These are phyloP conservation scores for Metrosideros polymorpha DNA, from an alignment of 441 rosid species.

Conservation along the genomic window DNA sequence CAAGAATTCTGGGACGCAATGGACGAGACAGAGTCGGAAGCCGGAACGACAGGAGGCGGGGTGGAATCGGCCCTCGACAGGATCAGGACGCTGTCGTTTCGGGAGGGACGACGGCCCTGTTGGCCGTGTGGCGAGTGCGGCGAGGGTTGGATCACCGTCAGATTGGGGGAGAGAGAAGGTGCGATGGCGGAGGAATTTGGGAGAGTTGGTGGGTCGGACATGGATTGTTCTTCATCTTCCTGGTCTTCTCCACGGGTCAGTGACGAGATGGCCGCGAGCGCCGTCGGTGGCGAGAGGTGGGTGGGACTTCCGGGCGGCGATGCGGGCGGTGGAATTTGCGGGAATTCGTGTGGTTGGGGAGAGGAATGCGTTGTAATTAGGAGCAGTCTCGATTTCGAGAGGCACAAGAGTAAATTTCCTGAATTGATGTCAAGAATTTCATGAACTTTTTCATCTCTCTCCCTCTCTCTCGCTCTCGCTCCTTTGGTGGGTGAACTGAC, in stretches of 20 bases:
- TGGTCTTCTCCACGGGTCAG: not conserved
- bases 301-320: not conserved
- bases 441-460: not conserved
- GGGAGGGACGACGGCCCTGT: conserved; percentile 18
- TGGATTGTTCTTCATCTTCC: not conserved
- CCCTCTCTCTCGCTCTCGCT: not conserved
- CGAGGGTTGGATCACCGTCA: conserved; percentile 44
- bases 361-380: not conserved
- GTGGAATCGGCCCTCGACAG: conserved; percentile 27
- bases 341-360: not conserved
- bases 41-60: conserved; percentile 15
- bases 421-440: not conserved
- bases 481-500: not conserved
- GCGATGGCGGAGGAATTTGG: not conserved
- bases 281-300: not conserved
- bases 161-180: not conserved
- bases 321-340: not conserved
- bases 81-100: conserved; percentile 32
- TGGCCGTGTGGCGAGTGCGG: conserved; percentile 34
- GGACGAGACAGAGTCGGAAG: conserved; percentile 26
- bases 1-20: conserved; percentile 48
- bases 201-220: not conserved
- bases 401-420: not conserved
- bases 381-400: not conserved
- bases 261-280: not conserved